Conservation (phyloP, 2,329 filamentous ascomycete genomes). For the Aureobasidium lini region DNA sequence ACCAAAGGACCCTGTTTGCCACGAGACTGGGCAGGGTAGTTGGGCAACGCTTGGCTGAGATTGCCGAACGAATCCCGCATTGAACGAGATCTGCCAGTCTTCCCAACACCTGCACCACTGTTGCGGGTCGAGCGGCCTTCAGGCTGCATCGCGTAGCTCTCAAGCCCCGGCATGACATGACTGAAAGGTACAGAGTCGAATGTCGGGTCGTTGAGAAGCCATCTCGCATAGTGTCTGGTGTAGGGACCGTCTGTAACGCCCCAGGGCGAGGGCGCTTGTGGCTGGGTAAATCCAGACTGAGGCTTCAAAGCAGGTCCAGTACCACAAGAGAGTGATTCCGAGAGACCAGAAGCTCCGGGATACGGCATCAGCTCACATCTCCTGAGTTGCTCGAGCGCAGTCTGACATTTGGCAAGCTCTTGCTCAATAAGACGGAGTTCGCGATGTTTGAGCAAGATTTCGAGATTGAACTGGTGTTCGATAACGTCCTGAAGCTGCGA, state of each 20-base stretch:
- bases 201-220: slow-evolving; percentile 80
- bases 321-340: slow-evolving; percentile 63
- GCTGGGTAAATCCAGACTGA: slow-evolving; percentile 55
- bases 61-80: slow-evolving; percentile 54
- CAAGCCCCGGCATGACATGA: slow-evolving; percentile 17
- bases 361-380: slow-evolving; percentile 89
- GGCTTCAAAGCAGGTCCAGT: slow-evolving; percentile 62
- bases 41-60: slow-evolving; percentile 43
- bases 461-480: slow-evolving; percentile 79
- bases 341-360: slow-evolving; percentile 61
- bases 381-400: slow-evolving; percentile 86
- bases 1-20: slow-evolving; percentile 66
- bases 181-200: slow-evolving; percentile 56
- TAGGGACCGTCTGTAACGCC: slow-evolving; percentile 90
- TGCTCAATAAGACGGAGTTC: slow-evolving; percentile 92
- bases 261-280: slow-evolving; percentile 77
- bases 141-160: slow-evolving; percentile 17
- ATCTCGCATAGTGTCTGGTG: slow-evolving; percentile 87
- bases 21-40: slow-evolving; percentile 64
- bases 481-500: slow-evolving; percentile 62
- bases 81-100: slow-evolving; percentile 46
- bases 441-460: slow-evolving; percentile 89
- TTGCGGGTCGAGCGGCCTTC: slow-evolving; percentile 77
- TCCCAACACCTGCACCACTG: slow-evolving; percentile 53
- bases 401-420: slow-evolving; percentile 90